Percentiles rank a stretch among this genome's conserved stretches.
Conservation (phyloP, 2,329 filamentous ascomycete species). For the Aspergillus nomiae region DNA sequence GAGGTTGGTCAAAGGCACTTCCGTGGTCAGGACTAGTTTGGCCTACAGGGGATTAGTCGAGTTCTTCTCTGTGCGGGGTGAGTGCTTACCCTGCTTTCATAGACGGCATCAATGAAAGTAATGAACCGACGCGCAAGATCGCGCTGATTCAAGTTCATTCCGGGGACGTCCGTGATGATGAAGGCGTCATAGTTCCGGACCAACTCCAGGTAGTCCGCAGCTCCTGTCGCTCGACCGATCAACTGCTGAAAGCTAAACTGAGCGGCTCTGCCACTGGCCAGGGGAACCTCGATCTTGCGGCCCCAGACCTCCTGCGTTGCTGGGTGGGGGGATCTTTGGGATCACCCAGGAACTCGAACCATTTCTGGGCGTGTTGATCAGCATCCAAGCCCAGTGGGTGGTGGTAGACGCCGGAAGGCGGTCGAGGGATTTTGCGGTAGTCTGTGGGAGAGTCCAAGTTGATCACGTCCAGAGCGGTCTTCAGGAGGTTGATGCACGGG, state of each 20-base stretch:
- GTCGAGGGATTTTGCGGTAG: constrained; percentile 94
- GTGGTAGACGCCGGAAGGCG: constrained; percentile 92
- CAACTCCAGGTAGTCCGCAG: constrained; percentile 93
- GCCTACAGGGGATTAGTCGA: constrained; percentile 55
- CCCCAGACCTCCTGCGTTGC: constrained; percentile 90
- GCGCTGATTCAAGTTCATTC: constrained; percentile 82
- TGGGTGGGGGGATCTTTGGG: constrained; percentile 73
- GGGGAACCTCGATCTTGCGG: constrained; percentile 81
- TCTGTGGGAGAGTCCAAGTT: constrained; percentile 95
- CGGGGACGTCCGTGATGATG: constrained; percentile 85
- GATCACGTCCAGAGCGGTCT: constrained; percentile 79
- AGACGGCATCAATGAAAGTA: constrained; percentile 95
- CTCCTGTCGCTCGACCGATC: constrained; percentile 83
- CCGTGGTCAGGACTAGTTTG: constrained; percentile 93
- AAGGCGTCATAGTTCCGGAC: constrained; percentile 90
- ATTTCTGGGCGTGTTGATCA: constrained; percentile 80
- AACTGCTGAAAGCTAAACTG: constrained; percentile 93
- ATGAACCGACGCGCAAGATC: constrained; percentile 93
- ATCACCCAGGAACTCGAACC: constrained; percentile 94
- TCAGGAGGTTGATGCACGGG: constrained; percentile 90
- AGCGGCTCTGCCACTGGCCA: constrained; percentile 82
- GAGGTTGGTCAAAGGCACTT: constrained; percentile 78
- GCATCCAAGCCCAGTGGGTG: constrained; percentile 80
- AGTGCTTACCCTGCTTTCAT: constrained; percentile 65
- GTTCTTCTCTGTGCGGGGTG: neutral